Conservation (phyloP, 148 eudicot genomes). For the Silene uniflora region DNA sequence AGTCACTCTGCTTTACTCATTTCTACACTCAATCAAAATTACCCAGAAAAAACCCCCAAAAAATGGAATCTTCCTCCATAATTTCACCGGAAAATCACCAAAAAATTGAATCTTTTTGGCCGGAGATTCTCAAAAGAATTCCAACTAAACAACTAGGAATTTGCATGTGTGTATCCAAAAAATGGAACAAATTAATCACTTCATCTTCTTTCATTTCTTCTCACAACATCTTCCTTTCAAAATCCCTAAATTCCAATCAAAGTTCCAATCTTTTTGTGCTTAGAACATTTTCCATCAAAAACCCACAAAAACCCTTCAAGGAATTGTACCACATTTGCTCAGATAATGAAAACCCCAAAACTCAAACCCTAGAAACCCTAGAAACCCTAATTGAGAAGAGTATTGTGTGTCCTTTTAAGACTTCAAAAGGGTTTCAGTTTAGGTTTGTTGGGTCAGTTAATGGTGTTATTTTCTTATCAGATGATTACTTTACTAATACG, state of each 20-base stretch:
- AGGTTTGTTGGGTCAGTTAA: too few relatives aligned
- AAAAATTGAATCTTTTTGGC: constrained; percentile 2
- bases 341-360: background rate
- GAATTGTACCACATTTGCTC: background rate
- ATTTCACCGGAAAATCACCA: constrained; percentile 1
- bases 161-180: constrained; percentile 6
- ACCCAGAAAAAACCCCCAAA: too few relatives aligned
- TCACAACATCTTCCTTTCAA: background rate
- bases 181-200: constrained; percentile 6
- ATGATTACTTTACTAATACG: too few relatives aligned
- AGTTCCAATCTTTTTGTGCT: too few relatives aligned
- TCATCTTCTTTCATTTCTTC: background rate
- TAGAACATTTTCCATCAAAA: background rate
- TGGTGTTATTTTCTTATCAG: too few relatives aligned
- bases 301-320: background rate
- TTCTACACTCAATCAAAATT: too few relatives aligned
- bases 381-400: background rate
- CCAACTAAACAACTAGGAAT: constrained; percentile 7
- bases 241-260: background rate
- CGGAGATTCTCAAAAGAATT: constrained; percentile 12
- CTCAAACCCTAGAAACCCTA: background rate
- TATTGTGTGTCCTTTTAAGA: too few relatives aligned
- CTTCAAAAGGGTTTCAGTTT: too few relatives aligned
- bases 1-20: background rate
- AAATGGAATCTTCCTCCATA: background rate